phyloP scores from a whole-genome alignment of 1,284 basidiomycete genomes.

The Ustilago xerochloae region DNA sequence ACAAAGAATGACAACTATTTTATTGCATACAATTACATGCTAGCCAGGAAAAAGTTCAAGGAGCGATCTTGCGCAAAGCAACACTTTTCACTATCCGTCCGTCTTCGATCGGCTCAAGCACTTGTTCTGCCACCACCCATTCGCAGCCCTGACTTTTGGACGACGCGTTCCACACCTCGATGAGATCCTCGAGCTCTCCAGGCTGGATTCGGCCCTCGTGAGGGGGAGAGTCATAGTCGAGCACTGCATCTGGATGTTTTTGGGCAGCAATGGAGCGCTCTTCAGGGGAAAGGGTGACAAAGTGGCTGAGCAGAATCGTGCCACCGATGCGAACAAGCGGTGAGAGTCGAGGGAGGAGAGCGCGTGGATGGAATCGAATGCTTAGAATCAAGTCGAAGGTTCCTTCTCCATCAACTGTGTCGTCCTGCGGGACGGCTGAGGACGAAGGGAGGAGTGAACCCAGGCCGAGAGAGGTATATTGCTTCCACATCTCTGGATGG shows the following conservation, averaged over 20 bases:
- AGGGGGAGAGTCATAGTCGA: conserved; percentile 38
- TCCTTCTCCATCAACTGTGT: neutral
- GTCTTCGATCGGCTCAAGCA: conserved; percentile 41
- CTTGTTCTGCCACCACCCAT: conserved; percentile 20
- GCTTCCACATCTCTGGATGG: neutral
- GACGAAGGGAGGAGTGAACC: conserved; percentile 1
- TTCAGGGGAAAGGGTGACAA: conserved; percentile 18
- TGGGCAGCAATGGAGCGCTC: conserved; percentile 2
- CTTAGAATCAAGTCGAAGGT: conserved; percentile 33
- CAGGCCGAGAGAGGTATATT: conserved; percentile 9
- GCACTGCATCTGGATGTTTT: conserved; percentile 5
- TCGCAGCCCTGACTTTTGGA: neutral
- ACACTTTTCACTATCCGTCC: conserved; percentile 36
- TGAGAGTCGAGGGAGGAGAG: conserved; percentile 17
- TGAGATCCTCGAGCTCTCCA: conserved; percentile 22
- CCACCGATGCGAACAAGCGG: conserved; percentile 19
- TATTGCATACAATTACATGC: neutral
- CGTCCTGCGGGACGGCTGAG: neutral
- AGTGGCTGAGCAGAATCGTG: conserved; percentile 41
- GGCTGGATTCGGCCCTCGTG: conserved; percentile 36
- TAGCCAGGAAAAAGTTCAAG: neutral
- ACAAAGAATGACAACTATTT: neutral
- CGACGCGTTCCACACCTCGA: conserved; percentile 15
- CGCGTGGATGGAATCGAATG: conserved; percentile 39
- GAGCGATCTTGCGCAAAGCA: conserved; percentile 12